A percentile compares a stretch with the other conserved stretches of the same genome.
These are phyloP conservation scores for Blastocystis sp. DNA, from an alignment of 352 stramenopile genomes.

Conservation along the genomic window DNA sequence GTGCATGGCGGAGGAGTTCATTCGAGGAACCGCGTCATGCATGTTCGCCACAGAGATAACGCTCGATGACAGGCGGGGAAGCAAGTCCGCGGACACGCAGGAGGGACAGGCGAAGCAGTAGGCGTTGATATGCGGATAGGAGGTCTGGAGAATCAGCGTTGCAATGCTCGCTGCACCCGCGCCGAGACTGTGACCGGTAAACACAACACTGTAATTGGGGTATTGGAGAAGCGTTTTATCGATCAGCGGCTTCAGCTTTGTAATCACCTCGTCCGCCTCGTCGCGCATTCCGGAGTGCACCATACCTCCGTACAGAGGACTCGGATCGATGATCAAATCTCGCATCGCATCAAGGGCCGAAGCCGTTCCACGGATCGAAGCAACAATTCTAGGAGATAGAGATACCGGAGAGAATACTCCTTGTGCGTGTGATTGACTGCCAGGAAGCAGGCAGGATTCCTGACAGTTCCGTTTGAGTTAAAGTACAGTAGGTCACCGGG, in stretches of 20 bases:
- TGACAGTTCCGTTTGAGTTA: neutral
- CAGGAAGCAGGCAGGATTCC: constrained; percentile 32
- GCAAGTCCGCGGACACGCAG: neutral
- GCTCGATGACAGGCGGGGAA: neutral
- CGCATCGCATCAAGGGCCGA: constrained; percentile 1
- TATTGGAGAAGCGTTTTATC: neutral
- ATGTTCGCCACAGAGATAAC: constrained; percentile 24
- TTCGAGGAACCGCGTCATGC: constrained; percentile 27
- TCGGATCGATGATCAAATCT: constrained; percentile 16
- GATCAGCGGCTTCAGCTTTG: constrained; percentile 7
- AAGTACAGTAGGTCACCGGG: neutral
- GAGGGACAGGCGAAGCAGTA: constrained; percentile 43
- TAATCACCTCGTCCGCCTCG: constrained; percentile 35
- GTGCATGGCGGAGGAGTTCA: constrained; percentile 46
- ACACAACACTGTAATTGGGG: constrained; percentile 26
- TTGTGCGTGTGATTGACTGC: constrained; percentile 21
- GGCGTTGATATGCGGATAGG: neutral
- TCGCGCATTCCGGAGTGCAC: constrained; percentile 40
- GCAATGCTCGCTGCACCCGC: constrained; percentile 28
- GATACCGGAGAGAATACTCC: neutral
- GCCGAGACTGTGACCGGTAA: constrained; percentile 39
- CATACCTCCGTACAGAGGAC: neutral
- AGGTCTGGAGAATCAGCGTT: constrained; percentile 17
- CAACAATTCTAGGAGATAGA: neutral
- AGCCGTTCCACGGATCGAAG: constrained; percentile 11